Base-by-base conservation (phyloP, 2,329 filamentous ascomycete species). In the Cladophialophora exuberans region DNA sequence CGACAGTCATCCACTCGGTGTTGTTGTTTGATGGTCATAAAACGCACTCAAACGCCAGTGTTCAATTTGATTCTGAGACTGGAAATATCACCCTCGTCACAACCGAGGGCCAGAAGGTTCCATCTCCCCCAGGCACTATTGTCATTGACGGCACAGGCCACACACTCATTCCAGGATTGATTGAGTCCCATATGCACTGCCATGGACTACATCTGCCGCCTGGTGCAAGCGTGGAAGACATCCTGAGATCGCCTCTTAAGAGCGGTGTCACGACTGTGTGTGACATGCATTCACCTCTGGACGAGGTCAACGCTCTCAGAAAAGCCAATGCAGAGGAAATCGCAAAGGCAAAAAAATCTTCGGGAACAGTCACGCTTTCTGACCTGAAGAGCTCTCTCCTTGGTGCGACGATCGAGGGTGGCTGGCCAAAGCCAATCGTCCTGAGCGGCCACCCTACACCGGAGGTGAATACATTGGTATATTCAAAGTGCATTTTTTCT, bases 381-480 rank as follows among this genome's bases (percentile, higher is more conserved):
- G 75, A 78, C 52, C 72, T 80, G 62, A 81, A 80, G 61, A 78
- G 72, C 1, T 73, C 75, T 1, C 74, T 76, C 9, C 70, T 74
- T 58, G 72, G 75, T 0, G 79, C 79, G 4, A 81, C 78, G 0
- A 75, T 82, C 26, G 72, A 78, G 4, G 77, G 75, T 31, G 79
- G 79, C 2, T 82, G 79, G 79, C 79, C 79, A 69, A 78, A 60
- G 43, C 62, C 58, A 20, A 57, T 62, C 28, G 62, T 64, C 11
- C 46, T 63, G 2, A 51, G 31, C 17, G 54, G 50, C 31, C 38
- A 62, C 44, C 56, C 62, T 23, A 44, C 66, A 71, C 63, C 75
- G 66, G 9, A 56, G 63, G 38, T 62, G 54, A 53, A 54, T 46
- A 20, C 41, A n/a, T 7, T 26, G 36, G n/a, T n/a, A n/a, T n/a